Evolutionary conservation across 1,284 basidiomycete genomes (phyloP), one percentile per base, ranked within the genome.

Genomic region (Coriolopsis trogii): DNA sequence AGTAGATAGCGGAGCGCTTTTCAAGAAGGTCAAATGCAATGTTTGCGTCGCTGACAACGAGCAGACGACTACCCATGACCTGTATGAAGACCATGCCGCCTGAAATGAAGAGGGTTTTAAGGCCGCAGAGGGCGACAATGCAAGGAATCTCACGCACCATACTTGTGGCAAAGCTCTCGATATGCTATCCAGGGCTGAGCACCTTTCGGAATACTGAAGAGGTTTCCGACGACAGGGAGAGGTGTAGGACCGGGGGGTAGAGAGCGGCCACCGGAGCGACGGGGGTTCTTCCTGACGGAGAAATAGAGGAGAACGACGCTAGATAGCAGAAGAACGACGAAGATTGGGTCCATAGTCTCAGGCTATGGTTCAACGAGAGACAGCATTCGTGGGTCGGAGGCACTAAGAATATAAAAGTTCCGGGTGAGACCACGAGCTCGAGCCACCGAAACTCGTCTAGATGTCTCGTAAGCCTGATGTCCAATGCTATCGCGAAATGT

Each of bases 1-100:
- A 65, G 69, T 50, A 46, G 18, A 24, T 16, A 6, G 13, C 15
- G 9, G 41, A 43, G 15, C 41, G 41, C 10, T 34, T 43, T n/a
- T 43, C 41, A 8, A 43, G 21, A 13, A 43, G 30, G 7, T 43
- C 30, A 3, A 33, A 21, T 7, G 41, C 41, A n/a, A 29, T 33
- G 8, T 43, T 21, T 15, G 12, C 16, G 21, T 25, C 30, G 13
- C 16, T 23, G 20, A 43, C 16, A 4, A 43, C 21, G 1, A 43
- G 9, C 12, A 43, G 8, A 15, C 21, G 24, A 8, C 18, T 18
- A 3, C 30, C 30, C 3, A 43, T 7, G 2, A 24, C 41, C 29
- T 25, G 26, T 23, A 43, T 16, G 6, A 29, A 43, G 3, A 33
- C 25, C 16, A 43, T n/a, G 21, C 7, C 9, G 15, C 41, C 41